Evolutionary conservation across 176 grass and related monocot genomes (phyloP).

Genomic region (Rhynchospora pubera): DNA sequence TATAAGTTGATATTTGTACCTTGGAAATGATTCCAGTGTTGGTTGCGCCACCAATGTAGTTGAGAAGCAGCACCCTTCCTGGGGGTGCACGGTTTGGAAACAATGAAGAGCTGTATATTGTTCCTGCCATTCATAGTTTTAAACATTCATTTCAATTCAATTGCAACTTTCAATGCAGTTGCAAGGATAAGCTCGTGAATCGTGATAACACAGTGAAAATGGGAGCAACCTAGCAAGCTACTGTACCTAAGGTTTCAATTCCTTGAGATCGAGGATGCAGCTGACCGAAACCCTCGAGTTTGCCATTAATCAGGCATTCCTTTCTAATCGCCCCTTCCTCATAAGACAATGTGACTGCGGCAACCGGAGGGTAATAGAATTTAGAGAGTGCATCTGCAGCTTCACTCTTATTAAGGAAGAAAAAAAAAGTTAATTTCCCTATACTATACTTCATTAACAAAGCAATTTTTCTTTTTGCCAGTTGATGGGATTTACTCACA

Average conservation of each 20-base stretch:
- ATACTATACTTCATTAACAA: neutral
- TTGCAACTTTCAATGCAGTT: neutral
- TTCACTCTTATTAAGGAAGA: conserved; percentile 38
- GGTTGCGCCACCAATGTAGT: conserved; percentile 87
- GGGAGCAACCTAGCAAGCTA: neutral
- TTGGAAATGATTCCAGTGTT: conserved; percentile 85
- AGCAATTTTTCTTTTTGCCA: neutral
- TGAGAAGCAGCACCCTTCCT: conserved; percentile 83
- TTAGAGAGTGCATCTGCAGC: conserved; percentile 76
- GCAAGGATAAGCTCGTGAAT: neutral
- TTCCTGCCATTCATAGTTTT: conserved; percentile 40
- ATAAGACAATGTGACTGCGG: conserved; percentile 91
- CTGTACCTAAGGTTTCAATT: conserved; percentile 84
- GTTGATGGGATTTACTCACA: conserved; percentile 38
- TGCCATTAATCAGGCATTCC: conserved; percentile 76
- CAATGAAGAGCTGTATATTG: conserved; percentile 90
- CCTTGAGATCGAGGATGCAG: conserved; percentile 91
- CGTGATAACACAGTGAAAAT: neutral
- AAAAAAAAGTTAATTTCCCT: neutral
- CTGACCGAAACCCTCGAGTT: conserved; percentile 90
- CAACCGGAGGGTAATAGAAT: conserved; percentile 94
- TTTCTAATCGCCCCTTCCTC: conserved; percentile 69
- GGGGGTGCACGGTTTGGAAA: conserved; percentile 85
- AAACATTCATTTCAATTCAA: neutral
- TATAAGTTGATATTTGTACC: conserved; percentile 31